Percentiles rank a stretch among this genome's conserved stretches.
Conservation (phyloP, 2,329 filamentous ascomycete species). For the Ceratocystis colombiana region DNA sequence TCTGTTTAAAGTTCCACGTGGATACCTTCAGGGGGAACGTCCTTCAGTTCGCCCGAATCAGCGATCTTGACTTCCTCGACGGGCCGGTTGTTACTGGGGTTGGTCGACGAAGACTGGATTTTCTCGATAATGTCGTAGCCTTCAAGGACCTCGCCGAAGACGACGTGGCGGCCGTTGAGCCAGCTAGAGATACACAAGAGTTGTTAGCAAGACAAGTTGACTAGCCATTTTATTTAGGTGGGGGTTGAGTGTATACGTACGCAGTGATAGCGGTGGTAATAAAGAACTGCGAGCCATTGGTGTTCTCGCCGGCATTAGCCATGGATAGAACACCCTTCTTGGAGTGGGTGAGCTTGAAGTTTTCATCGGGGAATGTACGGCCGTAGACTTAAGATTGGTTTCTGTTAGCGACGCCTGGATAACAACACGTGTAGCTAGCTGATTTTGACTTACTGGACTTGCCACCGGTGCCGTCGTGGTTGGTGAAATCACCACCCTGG, state of each 20-base stretch:
- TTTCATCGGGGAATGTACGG: slow-evolving; percentile 75
- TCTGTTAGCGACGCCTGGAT: neutral
- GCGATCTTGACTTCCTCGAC: slow-evolving; percentile 59
- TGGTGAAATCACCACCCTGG: slow-evolving; percentile 82
- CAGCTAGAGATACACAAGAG: slow-evolving; percentile 42
- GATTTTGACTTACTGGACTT: slow-evolving; percentile 57
- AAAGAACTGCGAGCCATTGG: slow-evolving; percentile 85
- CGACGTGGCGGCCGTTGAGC: slow-evolving; percentile 76
- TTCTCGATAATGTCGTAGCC: slow-evolving; percentile 70
- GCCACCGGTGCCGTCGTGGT: slow-evolving; percentile 69
- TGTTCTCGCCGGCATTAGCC: slow-evolving; percentile 77
- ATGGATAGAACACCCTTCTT: slow-evolving; percentile 76
- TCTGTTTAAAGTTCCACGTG: slow-evolving; percentile 67
- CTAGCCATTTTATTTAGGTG: neutral
- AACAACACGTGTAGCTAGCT: neutral
- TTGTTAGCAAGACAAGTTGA: neutral
- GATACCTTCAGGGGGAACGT: slow-evolving; percentile 84
- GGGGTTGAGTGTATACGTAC: slow-evolving; percentile 38
- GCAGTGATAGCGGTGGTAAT: slow-evolving; percentile 73
- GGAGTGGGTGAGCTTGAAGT: slow-evolving; percentile 90
- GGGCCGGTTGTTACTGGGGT: slow-evolving; percentile 54
- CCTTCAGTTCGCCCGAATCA: slow-evolving; percentile 68
- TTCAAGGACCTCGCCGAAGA: slow-evolving; percentile 81
- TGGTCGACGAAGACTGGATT: slow-evolving; percentile 63
- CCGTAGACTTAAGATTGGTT: slow-evolving; percentile 58